These are phyloP conservation scores for Amanita subjunquillea DNA, from an alignment of 768 basidiomycete genomes.

Conservation along the genomic window DNA sequence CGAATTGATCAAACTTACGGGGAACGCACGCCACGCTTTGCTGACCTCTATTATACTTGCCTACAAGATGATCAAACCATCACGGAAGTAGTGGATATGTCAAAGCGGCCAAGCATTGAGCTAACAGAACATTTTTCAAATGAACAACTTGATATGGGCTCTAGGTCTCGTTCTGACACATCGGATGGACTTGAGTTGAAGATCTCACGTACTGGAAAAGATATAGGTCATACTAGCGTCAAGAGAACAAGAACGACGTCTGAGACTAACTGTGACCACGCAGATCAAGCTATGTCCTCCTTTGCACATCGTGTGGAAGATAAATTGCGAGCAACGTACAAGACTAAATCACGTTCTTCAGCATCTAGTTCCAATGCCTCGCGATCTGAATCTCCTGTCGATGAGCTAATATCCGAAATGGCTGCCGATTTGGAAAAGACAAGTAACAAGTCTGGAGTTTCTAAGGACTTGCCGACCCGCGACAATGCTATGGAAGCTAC, in stretches of 20 bases:
- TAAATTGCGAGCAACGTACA: conserved; percentile 19
- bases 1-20: conserved; percentile 15
- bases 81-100: neutral
- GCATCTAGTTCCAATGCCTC: neutral
- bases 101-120: neutral
- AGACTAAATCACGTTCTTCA: neutral
- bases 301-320: conserved; percentile 35
- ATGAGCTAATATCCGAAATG: neutral
- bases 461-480: neutral
- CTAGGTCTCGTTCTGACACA: neutral
- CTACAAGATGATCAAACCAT: conserved; percentile 11
- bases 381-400: neutral
- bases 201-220: neutral
- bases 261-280: neutral
- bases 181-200: neutral
- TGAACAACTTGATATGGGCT: neutral
- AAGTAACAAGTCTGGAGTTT: neutral
- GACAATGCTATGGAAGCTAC: neutral
- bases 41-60: conserved; percentile 29
- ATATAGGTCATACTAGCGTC: neutral
- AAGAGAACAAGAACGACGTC: neutral
- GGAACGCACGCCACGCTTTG: conserved; percentile 21
- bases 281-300: conserved; percentile 15
- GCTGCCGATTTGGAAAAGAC: neutral
- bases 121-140: neutral